A percentile compares a stretch with the other conserved stretches of the same genome.
Conservation (phyloP, 768 basidiomycete genomes). For the Termitomyces sp. region DNA sequence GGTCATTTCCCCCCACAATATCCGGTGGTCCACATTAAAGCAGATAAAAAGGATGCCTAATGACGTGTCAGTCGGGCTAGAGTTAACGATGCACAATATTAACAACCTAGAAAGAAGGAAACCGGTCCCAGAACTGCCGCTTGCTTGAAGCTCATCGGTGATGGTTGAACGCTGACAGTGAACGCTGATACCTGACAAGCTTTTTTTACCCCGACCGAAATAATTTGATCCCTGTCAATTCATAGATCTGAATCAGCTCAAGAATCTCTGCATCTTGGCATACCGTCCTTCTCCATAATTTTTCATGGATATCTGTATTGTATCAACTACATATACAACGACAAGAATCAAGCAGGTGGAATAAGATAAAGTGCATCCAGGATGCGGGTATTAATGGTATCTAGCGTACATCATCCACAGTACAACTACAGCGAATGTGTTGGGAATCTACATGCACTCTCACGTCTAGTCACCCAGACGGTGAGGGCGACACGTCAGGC, state of each 20-base stretch:
- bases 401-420: constrained; percentile 5
- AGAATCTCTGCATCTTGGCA: not conserved
- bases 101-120: constrained; percentile 84
- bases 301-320: not conserved
- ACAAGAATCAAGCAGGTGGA: constrained; percentile 10
- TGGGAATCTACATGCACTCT: constrained; percentile 7
- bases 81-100: not conserved
- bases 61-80: not conserved
- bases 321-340: constrained; percentile 1
- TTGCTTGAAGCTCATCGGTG: constrained; percentile 78
- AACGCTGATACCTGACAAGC: not conserved
- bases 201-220: not conserved
- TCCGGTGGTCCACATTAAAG: constrained; percentile 81
- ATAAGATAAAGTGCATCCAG: constrained; percentile 8
- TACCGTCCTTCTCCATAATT: not conserved
- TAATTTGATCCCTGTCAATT: constrained; percentile 1
- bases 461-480: constrained; percentile 15
- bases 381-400: constrained; percentile 15
- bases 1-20: constrained; percentile 67
- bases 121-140: constrained; percentile 84
- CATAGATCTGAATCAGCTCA: not conserved
- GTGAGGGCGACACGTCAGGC: constrained; percentile 18
- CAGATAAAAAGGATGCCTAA: constrained; percentile 79
- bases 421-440: constrained; percentile 8
- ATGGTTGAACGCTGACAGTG: not conserved